These are phyloP conservation scores for Chrysosphaeria jannelii DNA, from an alignment of 2,329 filamentous ascomycete genomes.

Conservation along the genomic window DNA sequence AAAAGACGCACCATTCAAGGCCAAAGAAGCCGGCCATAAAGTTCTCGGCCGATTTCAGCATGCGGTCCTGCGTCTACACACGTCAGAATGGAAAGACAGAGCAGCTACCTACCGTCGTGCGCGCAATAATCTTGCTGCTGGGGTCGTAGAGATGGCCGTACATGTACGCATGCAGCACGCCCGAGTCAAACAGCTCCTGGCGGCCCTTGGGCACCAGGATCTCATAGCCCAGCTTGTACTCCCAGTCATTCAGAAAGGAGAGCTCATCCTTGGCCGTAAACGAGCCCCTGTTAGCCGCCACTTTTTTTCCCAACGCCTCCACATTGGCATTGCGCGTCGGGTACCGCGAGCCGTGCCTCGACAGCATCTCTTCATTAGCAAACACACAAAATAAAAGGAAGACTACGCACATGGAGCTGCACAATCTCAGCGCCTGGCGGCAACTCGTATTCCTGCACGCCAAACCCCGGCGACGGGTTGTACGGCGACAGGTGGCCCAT, in stretches of 20 bases:
- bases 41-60: constrained; percentile 49
- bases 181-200: constrained; percentile 40
- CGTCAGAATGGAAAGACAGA: not conserved
- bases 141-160: constrained; percentile 43
- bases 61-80: constrained; percentile 34
- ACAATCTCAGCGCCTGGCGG: constrained; percentile 35
- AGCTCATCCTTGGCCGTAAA: constrained; percentile 26
- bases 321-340: constrained; percentile 30
- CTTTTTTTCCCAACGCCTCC: constrained; percentile 20
- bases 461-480: constrained; percentile 40
- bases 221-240: constrained; percentile 35
- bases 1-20: constrained; percentile 25
- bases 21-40: constrained; percentile 58
- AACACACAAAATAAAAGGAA: not conserved
- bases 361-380: constrained; percentile 25
- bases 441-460: constrained; percentile 39
- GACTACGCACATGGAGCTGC: constrained; percentile 19
- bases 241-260: constrained; percentile 38
- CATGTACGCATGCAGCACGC: constrained; percentile 35
- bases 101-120: constrained; percentile 23
- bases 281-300: constrained; percentile 20
- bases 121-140: constrained; percentile 38
- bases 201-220: constrained; percentile 44
- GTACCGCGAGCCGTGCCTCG: constrained; percentile 44
- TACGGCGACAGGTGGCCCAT: constrained; percentile 43